Evolutionary conservation across 257 asterid species (phyloP).

Genomic region (Ajuga chamaepitys): DNA sequence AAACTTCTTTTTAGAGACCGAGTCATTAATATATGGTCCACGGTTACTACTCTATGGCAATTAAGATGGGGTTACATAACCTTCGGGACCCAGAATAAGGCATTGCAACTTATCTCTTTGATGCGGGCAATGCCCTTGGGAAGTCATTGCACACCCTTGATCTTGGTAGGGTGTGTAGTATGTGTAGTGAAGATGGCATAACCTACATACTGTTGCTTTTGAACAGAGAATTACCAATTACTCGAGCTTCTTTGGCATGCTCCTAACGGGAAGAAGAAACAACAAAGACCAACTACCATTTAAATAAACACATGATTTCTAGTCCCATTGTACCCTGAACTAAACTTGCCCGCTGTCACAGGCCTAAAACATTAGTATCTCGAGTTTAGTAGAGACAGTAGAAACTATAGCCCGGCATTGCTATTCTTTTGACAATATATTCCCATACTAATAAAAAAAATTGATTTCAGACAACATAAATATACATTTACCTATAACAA

Average conservation of each 20-base stretch:
- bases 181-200: slow-evolving; percentile 61
- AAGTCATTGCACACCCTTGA: slow-evolving; percentile 88
- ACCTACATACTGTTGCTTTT: slow-evolving; percentile 35
- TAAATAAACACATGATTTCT: slow-evolving; percentile 75
- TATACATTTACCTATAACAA: no score
- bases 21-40: slow-evolving; percentile 94
- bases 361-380: slow-evolving; percentile 39
- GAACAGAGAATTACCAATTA: slow-evolving; percentile 50
- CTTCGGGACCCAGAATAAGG: slow-evolving; percentile 91
- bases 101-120: slow-evolving; percentile 76
- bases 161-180: slow-evolving; percentile 98
- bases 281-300: slow-evolving; percentile 83
- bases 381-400: not conserved
- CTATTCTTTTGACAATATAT: not conserved
- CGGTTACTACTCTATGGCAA: slow-evolving; percentile 98
- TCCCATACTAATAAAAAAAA: not conserved
- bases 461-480: no score
- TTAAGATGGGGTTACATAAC: slow-evolving; percentile 85
- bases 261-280: slow-evolving; percentile 88
- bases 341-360: slow-evolving; percentile 67
- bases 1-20: slow-evolving; percentile 93
- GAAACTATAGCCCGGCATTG: not conserved
- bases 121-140: slow-evolving; percentile 95
- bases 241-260: slow-evolving; percentile 90
- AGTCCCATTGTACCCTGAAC: slow-evolving; percentile 60